Evolutionary conservation across 768 basidiomycete species (phyloP).

Genomic region (Psilocybe cyanescens): DNA sequence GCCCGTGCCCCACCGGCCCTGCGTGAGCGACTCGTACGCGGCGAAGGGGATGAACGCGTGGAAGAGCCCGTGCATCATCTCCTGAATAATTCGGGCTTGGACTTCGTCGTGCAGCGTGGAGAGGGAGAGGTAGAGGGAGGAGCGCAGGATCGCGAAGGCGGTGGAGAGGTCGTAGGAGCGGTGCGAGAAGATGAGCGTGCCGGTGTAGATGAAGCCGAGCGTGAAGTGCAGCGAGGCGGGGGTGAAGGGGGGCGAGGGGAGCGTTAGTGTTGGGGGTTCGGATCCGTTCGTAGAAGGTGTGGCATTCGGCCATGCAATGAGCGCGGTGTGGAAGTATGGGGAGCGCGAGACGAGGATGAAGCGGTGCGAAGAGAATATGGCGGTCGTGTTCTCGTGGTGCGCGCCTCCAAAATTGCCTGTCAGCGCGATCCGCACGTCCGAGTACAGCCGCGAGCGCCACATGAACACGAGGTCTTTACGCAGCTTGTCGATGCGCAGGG

Average conservation of each 20-base stretch:
- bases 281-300: constrained; percentile 23
- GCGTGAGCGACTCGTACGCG: constrained; percentile 77
- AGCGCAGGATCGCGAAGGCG: constrained; percentile 86
- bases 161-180: constrained; percentile 92
- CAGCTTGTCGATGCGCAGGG: constrained; percentile 77
- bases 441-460: constrained; percentile 95
- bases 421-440: constrained; percentile 85
- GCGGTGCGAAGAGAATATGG: constrained; percentile 89
- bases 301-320: constrained; percentile 62
- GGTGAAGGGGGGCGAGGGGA: constrained; percentile 94
- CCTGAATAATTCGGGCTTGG: constrained; percentile 81
- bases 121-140: constrained; percentile 80
- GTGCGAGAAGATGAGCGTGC: constrained; percentile 91
- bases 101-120: constrained; percentile 76
- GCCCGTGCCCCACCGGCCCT: constrained; percentile 79
- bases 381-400: constrained; percentile 71
- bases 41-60: constrained; percentile 80
- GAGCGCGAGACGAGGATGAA: constrained; percentile 91
- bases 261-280: constrained; percentile 63
- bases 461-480: constrained; percentile 94
- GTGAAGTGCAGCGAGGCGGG: constrained; percentile 94
- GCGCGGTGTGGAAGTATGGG: constrained; percentile 82
- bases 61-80: constrained; percentile 90
- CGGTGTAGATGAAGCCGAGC: constrained; percentile 93
- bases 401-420: constrained; percentile 60